These are phyloP conservation scores for Eimeria falciformis DNA, from an alignment of 169 alveolate species.

Conservation along the genomic window DNA sequence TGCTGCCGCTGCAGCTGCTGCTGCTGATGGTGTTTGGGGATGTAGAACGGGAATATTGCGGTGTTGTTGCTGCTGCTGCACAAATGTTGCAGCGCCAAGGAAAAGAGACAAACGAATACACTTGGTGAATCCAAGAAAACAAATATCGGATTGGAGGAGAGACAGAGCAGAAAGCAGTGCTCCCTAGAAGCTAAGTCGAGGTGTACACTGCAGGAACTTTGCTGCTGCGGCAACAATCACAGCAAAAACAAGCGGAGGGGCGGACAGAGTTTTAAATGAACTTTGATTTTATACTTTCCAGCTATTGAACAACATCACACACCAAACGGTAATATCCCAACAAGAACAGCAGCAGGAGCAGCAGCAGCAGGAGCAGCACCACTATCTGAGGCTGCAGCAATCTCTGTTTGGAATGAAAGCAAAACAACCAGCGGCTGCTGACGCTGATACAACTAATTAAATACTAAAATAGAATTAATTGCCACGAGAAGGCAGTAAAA, in stretches of 20 bases:
- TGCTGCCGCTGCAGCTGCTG: slow-evolving; percentile 37
- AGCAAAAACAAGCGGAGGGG: too few relatives aligned
- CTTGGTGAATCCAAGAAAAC: neutral
- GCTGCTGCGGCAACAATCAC: neutral
- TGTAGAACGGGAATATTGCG: slow-evolving; percentile 20
- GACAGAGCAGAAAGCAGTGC: neutral
- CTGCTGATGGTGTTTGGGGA: neutral
- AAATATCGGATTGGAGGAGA: neutral
- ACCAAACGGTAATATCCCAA: neutral
- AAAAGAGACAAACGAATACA: neutral
- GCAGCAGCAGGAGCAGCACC: slow-evolving; percentile 20
- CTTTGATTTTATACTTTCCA: neutral
- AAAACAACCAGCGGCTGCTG: neutral
- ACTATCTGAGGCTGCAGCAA: neutral
- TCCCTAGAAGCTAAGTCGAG: neutral
- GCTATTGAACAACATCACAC: neutral
- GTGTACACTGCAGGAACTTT: neutral
- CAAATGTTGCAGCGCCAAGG: neutral
- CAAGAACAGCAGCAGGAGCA: neutral
- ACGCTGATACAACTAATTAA: neutral
- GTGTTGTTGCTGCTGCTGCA: slow-evolving; percentile 32
- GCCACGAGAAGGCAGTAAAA: too few relatives aligned
- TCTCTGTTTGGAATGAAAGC: neutral
- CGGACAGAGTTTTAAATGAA: neutral
- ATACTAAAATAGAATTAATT: too few relatives aligned